phyloP scores from a whole-genome alignment of 148 eudicot genomes.

The Rhododendron ovatum region DNA sequence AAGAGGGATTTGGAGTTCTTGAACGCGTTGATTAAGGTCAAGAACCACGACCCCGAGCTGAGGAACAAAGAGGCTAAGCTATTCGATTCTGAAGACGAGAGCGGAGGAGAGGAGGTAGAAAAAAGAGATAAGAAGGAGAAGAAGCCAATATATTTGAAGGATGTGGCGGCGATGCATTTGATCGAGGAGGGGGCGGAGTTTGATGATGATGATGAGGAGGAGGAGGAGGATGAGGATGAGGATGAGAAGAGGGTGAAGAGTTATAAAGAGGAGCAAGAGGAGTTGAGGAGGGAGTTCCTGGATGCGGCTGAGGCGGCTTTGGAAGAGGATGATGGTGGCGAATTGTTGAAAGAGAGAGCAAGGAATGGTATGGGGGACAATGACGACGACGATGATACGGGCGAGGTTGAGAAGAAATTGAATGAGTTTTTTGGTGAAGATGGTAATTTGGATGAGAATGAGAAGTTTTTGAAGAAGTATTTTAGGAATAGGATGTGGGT shows the following conservation, averaged over 20 bases:
- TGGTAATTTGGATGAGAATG: conserved; percentile 59
- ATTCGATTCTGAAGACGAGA: conserved; percentile 38
- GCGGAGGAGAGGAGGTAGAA: background rate
- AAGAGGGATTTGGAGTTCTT: conserved; percentile 42
- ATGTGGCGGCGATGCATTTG: conserved; percentile 68
- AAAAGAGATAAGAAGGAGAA: conserved; percentile 31
- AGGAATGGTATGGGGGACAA: conserved; percentile 20
- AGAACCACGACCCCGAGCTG: conserved; percentile 62
- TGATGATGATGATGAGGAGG: conserved; percentile 16
- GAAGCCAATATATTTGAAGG: conserved; percentile 71
- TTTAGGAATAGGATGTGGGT: conserved; percentile 75
- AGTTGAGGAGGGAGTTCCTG: conserved; percentile 43
- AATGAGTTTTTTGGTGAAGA: conserved; percentile 72
- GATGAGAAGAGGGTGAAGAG: conserved; percentile 33
- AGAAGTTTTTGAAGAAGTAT: conserved; percentile 65
- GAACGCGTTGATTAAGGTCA: conserved; percentile 51
- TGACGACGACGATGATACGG: conserved; percentile 33
- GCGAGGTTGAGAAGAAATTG: conserved; percentile 50
- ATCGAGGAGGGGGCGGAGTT: conserved; percentile 69
- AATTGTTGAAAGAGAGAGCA: conserved; percentile 43
- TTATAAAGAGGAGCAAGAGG: conserved; percentile 66
- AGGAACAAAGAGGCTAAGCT: conserved; percentile 47
- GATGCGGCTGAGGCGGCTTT: conserved; percentile 37
- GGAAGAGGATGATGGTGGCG: conserved; percentile 38
- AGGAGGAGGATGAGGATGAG: conserved; percentile 16